Evolutionary conservation across 345 rosid genomes (phyloP), one percentile per base, ranked within the genome.

Genomic region (Excoecaria cochinchinensis): DNA sequence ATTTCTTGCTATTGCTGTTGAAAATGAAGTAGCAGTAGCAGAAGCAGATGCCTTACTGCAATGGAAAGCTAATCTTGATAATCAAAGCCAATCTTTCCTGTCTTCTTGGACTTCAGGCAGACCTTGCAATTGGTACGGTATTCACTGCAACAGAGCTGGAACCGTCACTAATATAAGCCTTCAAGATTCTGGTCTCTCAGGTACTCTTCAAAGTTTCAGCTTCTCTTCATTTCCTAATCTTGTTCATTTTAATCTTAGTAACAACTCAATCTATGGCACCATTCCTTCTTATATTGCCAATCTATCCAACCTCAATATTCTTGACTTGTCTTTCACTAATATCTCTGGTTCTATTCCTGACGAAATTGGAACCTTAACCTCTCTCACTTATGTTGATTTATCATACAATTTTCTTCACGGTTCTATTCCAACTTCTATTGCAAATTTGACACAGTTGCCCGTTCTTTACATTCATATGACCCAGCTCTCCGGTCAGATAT

Each of bases 141-240:
- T 79, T n/a, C 36, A 73, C 48, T 82, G 85, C 72, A 56, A 76
- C 40, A 51, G 7, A 8, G 59, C 67, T 0, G 80, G 82, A 24
- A 76, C 80, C 58, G 64, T 82, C 58, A 25, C 63, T 5, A 63
- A 55, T 57, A 67, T 82, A 22, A 82, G 69, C 66, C 80, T 79
- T 17, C 57, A 63, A 51, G 72, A 56, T 48, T 2, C 62, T 21
- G 76, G 75, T 52, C 46, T 82, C 19, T 47, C 21, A 69, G 72
- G 72, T 69, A 48, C n/a, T 19, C 58, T 69, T 69, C 21, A 50
- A 22, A 50, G 42, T 69, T 53, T 79, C 76, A 69, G 74, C 78
- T 79, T 82, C 72, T 58, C 83, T 21, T 79, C 85, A 60, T 77
- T 82, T 47, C 76, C 81, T 1, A 66, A 65, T 51, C 69, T 82